Percentiles rank a stretch among this genome's conserved stretches.
Evolutionary conservation across 2,329 filamentous ascomycete species (phyloP).

Genomic region (Talaromyces sp.): DNA sequence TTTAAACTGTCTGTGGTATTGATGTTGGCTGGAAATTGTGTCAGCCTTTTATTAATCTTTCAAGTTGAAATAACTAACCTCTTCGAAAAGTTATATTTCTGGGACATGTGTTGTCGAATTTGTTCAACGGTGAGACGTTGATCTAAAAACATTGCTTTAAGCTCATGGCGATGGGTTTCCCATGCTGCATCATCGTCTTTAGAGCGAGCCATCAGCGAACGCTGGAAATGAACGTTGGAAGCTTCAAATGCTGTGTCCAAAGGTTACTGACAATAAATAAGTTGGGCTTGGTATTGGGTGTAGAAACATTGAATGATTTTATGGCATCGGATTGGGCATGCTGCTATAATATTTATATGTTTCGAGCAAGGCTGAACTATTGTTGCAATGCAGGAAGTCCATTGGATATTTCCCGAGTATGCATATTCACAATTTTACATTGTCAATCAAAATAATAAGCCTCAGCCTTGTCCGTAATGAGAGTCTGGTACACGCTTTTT

Average conservation of each 20-base stretch:
- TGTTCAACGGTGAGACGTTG: constrained; percentile 10
- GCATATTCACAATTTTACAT: not conserved
- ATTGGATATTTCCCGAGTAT: not conserved
- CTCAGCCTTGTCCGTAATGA: constrained; percentile 1
- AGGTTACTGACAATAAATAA: no score
- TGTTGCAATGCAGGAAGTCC: not conserved
- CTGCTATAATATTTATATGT: not conserved
- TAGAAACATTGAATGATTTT: no score
- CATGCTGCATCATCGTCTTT: constrained; percentile 10
- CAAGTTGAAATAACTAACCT: constrained; percentile 8
- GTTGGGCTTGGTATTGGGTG: no score
- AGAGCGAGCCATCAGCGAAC: constrained; percentile 8
- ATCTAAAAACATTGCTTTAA: constrained; percentile 12
- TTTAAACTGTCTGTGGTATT: constrained; percentile 21
- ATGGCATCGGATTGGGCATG: not conserved
- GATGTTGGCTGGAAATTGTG: constrained; percentile 13
- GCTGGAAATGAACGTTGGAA: not conserved
- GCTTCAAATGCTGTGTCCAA: not conserved
- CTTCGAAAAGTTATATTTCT: constrained; percentile 10
- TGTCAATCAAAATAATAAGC: not conserved
- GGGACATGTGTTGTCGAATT: constrained; percentile 14
- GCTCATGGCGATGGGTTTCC: constrained; percentile 11
- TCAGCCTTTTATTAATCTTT: not conserved
- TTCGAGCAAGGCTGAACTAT: not conserved
- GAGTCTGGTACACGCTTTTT: no score